Percentiles rank a stretch among this genome's conserved stretches.
Conservation (phyloP, 2,329 filamentous ascomycete species). For the Verticillium albo-atrum region DNA sequence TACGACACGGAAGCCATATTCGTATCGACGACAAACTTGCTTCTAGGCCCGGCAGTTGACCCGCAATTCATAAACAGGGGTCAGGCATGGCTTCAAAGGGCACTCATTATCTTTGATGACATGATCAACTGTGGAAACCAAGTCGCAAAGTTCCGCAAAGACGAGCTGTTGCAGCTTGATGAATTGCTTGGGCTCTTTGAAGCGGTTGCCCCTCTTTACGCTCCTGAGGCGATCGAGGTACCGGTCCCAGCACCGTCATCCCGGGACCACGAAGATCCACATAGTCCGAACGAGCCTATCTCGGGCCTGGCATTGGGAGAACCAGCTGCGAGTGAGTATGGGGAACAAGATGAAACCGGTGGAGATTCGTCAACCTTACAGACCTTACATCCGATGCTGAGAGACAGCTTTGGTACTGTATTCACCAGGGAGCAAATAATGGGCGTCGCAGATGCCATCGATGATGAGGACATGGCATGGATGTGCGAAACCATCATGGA, state of each 20-base stretch:
- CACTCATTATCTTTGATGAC: conserved; percentile 38
- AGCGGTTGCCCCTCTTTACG: conserved; percentile 14
- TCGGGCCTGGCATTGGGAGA: neutral
- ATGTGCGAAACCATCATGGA: conserved; percentile 40
- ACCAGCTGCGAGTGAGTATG: conserved; percentile 14
- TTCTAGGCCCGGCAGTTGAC: conserved; percentile 32
- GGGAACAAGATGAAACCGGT: neutral
- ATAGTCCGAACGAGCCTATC: neutral
- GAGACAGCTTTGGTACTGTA: conserved; percentile 21
- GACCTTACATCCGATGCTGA: neutral
- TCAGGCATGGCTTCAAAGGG: conserved; percentile 32
- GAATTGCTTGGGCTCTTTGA: conserved; percentile 24
- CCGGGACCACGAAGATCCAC: neutral
- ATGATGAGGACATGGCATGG: conserved; percentile 37
- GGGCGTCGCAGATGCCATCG: conserved; percentile 43
- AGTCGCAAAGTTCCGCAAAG: conserved; percentile 36
- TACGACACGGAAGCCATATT: conserved; percentile 38
- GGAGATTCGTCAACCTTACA: neutral
- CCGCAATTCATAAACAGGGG: conserved; percentile 26
- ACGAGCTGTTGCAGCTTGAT: conserved; percentile 40
- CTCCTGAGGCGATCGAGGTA: conserved; percentile 2
- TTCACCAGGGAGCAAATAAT: conserved; percentile 41
- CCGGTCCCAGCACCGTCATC: neutral
- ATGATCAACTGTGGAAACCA: conserved; percentile 41
- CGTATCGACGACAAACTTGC: conserved; percentile 35